phyloP scores from a whole-genome alignment of 2,329 filamentous ascomycete species.

The Pseudogymnoascus sp. region DNA sequence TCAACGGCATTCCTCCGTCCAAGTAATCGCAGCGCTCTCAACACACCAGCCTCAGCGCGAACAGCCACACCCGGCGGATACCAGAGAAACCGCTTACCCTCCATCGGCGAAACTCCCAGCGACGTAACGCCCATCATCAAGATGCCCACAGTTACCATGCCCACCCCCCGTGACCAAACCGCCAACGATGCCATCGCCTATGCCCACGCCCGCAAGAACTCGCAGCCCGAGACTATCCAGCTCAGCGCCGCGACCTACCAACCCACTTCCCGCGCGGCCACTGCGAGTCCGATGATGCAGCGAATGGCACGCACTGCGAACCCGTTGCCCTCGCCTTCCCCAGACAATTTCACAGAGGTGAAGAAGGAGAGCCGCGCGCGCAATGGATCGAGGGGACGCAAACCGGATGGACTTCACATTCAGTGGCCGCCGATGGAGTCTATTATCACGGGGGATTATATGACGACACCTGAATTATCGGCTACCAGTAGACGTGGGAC shows the following conservation, averaged over 20 bases:
- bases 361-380: constrained; percentile 53
- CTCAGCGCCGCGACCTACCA: constrained; percentile 30
- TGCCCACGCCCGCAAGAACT: constrained; percentile 24
- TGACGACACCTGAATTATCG: constrained; percentile 49
- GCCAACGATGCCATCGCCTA: constrained; percentile 22
- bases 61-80: constrained; percentile 54
- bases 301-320: constrained; percentile 37
- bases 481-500: constrained; percentile 36
- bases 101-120: constrained; percentile 63
- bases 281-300: constrained; percentile 58
- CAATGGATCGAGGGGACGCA: constrained; percentile 69
- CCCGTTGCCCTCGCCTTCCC: constrained; percentile 60
- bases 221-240: constrained; percentile 29
- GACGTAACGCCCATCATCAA: constrained; percentile 30
- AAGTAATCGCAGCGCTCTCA: constrained; percentile 58
- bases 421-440: constrained; percentile 46
- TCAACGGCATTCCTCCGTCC: constrained; percentile 60
- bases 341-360: constrained; percentile 52
- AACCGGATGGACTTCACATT: constrained; percentile 65
- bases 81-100: constrained; percentile 59
- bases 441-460: constrained; percentile 41
- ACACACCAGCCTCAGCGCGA: constrained; percentile 59
- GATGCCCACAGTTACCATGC: constrained; percentile 13
- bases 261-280: constrained; percentile 41
- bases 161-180: constrained; percentile 13